Evolutionary conservation across 2,329 filamentous ascomycete genomes (phyloP).

Genomic region (Atkinsonella texensis): DNA sequence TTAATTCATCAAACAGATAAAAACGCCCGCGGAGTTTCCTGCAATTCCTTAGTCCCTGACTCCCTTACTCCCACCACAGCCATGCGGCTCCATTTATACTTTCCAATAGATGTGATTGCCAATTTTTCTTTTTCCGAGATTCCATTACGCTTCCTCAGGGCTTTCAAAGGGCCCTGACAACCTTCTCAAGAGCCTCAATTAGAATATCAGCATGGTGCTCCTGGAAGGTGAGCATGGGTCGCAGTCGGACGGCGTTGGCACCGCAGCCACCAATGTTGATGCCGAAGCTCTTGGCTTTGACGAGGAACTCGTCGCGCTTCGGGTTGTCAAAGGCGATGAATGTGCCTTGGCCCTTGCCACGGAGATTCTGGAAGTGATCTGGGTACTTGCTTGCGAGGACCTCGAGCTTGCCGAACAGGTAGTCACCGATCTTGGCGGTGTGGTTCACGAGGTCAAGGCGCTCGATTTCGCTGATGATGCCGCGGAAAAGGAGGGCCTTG

Average conservation of each 20-base stretch:
- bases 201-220: constrained; percentile 81
- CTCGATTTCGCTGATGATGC: constrained; percentile 73
- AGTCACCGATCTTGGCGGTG: constrained; percentile 67
- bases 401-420: constrained; percentile 62
- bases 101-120: too few species aligned
- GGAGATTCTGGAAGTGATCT: constrained; percentile 66
- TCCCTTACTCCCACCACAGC: too few species aligned
- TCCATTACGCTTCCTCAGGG: too few species aligned
- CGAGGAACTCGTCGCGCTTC: constrained; percentile 65
- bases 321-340: constrained; percentile 89
- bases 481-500: constrained; percentile 72
- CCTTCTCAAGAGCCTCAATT: constrained; percentile 65
- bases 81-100: too few species aligned
- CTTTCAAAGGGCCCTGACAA: constrained; percentile 39
- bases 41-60: too few species aligned
- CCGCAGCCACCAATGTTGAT: constrained; percentile 84
- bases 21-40: too few species aligned
- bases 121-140: too few species aligned
- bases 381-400: constrained; percentile 59
- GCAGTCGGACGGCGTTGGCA: constrained; percentile 59
- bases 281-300: constrained; percentile 65
- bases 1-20: too few species aligned
- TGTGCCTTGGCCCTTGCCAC: constrained; percentile 79
- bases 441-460: constrained; percentile 64
- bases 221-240: constrained; percentile 90